A percentile compares a stretch with the other conserved stretches of the same genome.
phyloP scores from a whole-genome alignment of 2,329 filamentous ascomycete species.

The Raffaelea deltoideospora region DNA sequence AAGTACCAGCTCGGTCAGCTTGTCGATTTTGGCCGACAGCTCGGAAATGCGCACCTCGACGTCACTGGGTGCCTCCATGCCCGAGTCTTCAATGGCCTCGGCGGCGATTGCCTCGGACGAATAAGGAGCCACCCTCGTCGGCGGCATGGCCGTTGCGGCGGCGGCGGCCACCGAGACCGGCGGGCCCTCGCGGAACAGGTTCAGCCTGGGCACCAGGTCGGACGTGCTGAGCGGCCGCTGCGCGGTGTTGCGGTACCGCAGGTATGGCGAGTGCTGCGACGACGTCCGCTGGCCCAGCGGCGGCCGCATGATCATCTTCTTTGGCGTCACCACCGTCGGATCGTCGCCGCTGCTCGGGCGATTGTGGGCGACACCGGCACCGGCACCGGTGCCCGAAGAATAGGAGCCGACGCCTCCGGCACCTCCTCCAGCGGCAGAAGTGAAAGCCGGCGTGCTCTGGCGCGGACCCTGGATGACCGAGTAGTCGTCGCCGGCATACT shows the following conservation, averaged over 20 bases:
- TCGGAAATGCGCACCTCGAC: constrained; percentile 32
- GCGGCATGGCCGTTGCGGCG: background rate
- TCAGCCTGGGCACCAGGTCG: constrained; percentile 2
- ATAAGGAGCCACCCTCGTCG: no score
- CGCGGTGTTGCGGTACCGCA: background rate
- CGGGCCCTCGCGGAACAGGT: background rate
- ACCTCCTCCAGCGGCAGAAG: background rate
- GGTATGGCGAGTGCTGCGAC: no score
- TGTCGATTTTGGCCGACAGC: constrained; percentile 41
- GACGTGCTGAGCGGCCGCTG: constrained; percentile 5
- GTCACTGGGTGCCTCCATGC: constrained; percentile 10
- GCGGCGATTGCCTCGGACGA: background rate
- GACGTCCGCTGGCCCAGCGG: constrained; percentile 2
- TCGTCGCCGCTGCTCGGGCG: background rate
- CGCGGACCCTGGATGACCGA: constrained; percentile 33
- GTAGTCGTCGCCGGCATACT: constrained; percentile 23
- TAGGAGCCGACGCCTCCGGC: no score
- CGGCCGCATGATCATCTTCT: constrained; percentile 3
- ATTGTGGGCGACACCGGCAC: no score
- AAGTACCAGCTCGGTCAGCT: constrained; percentile 37
- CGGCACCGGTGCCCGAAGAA: background rate
- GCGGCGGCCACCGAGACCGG: background rate
- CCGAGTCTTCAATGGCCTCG: constrained; percentile 8
- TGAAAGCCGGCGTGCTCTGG: constrained; percentile 2
- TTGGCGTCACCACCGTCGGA: background rate